phyloP scores from a whole-genome alignment of 2,329 filamentous ascomycete species.

The Aspergillus transmontanensis region DNA sequence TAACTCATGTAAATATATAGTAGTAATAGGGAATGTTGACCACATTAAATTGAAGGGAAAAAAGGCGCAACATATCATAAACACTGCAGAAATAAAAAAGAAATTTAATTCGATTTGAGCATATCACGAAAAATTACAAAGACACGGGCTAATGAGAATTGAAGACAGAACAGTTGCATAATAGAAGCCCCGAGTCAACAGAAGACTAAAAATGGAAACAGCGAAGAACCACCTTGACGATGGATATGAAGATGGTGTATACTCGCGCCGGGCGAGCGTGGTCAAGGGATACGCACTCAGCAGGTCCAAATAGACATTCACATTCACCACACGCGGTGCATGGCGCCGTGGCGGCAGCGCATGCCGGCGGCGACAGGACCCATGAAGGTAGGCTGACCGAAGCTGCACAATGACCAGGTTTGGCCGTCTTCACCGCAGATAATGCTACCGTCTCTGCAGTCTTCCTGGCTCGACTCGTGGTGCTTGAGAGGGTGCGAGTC shows the following conservation, averaged over 20 bases:
- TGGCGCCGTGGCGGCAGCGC: conserved; percentile 30
- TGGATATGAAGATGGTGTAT: not conserved
- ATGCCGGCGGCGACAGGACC: conserved; percentile 42
- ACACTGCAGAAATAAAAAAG: not conserved
- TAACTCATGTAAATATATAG: too few relatives aligned
- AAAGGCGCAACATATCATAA: not conserved
- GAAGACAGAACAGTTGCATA: not conserved
- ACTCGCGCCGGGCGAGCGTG: conserved; percentile 9
- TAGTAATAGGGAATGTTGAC: too few relatives aligned
- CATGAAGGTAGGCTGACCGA: conserved; percentile 37
- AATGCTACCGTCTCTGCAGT: conserved; percentile 33
- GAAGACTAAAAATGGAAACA: not conserved
- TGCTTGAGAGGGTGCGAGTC: not conserved
- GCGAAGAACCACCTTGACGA: not conserved
- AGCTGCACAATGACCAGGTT: conserved; percentile 38
- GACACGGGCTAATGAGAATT: not conserved
- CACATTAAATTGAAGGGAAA: not conserved
- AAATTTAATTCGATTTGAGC: not conserved
- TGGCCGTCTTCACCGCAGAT: conserved; percentile 35
- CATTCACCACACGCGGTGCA: conserved; percentile 13
- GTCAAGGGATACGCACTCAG: not conserved
- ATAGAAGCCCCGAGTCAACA: not conserved
- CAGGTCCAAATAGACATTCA: not conserved
- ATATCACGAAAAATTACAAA: not conserved
- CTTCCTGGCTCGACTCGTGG: conserved; percentile 14